Evolutionary conservation across 805 yeast species (phyloP).

Genomic region (Saturnispora diversa): DNA sequence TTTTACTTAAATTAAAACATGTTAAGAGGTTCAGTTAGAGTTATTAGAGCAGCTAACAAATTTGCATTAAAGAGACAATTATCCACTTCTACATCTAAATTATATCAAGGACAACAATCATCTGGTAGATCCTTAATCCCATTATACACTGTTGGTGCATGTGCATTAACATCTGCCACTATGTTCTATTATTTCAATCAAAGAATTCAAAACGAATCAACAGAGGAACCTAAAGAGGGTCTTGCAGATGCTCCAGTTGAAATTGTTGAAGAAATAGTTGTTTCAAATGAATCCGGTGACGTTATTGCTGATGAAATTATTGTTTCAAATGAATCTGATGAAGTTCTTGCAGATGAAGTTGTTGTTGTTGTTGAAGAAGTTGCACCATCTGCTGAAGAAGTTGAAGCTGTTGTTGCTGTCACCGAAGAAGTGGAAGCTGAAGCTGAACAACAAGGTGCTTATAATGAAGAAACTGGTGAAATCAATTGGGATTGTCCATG

Average conservation of each 20-base stretch:
- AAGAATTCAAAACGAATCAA: slow-evolving; percentile 14
- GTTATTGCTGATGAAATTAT: slow-evolving; percentile 5
- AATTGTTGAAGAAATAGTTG: not conserved
- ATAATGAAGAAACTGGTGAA: slow-evolving; percentile 94
- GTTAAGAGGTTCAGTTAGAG: not conserved
- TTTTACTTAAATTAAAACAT: not conserved
- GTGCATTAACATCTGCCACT: slow-evolving; percentile 15
- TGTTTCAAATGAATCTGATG: not conserved
- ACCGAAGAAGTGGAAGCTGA: slow-evolving; percentile 25
- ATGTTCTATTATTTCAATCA: slow-evolving; percentile 13
- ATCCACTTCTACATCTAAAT: not conserved
- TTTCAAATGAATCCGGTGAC: slow-evolving; percentile 2
- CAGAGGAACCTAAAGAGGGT: slow-evolving; percentile 10
- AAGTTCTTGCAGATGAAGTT: not conserved
- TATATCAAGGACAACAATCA: not conserved
- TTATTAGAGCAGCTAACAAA: not conserved
- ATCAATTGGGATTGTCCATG: slow-evolving; percentile 99
- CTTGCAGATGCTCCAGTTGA: slow-evolving; percentile 13
- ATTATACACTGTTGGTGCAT: slow-evolving; percentile 13
- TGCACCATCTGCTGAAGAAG: slow-evolving; percentile 6
- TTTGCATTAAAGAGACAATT: not conserved
- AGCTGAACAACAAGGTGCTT: slow-evolving; percentile 57
- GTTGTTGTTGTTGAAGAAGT: slow-evolving; percentile 2
- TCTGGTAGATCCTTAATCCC: slow-evolving; percentile 8
- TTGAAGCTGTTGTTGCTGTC: slow-evolving; percentile 5